Evolutionary conservation across 2,329 filamentous ascomycete species (phyloP).

Genomic region (Nothophoma quercina): DNA sequence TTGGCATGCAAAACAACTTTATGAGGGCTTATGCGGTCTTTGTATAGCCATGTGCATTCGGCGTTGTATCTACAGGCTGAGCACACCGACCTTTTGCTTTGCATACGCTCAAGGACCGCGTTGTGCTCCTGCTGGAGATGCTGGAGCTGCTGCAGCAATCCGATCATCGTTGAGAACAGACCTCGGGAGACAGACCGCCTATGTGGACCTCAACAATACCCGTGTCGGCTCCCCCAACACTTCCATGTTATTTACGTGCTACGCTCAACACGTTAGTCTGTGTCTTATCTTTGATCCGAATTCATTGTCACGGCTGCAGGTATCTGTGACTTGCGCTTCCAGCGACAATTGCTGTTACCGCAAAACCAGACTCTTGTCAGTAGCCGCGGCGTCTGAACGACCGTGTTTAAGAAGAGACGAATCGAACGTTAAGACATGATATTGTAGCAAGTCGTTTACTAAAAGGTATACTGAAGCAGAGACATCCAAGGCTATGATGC

Average conservation of each 20-base stretch:
- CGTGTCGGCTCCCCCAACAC: slow-evolving; percentile 11
- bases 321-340: neutral
- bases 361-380: neutral
- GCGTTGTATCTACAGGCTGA: neutral
- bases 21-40: neutral
- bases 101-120: neutral
- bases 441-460: slow-evolving; percentile 37
- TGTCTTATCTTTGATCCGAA: neutral
- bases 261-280: neutral
- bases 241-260: neutral
- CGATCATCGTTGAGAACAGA: neutral
- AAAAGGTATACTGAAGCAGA: slow-evolving; percentile 41
- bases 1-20: neutral
- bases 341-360: too few species aligned
- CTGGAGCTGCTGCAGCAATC: neutral
- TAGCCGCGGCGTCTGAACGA: slow-evolving; percentile 4
- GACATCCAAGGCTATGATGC: slow-evolving; percentile 32
- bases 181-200: neutral
- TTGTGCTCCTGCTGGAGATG: neutral
- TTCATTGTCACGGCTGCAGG: neutral
- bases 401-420: neutral
- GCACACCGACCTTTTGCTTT: neutral
- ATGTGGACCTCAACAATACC: slow-evolving; percentile 10
- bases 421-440: slow-evolving; percentile 33
- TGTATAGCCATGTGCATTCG: neutral